Conservation (phyloP, 345 rosid species). For the Zanthoxylum bungeanum region DNA sequence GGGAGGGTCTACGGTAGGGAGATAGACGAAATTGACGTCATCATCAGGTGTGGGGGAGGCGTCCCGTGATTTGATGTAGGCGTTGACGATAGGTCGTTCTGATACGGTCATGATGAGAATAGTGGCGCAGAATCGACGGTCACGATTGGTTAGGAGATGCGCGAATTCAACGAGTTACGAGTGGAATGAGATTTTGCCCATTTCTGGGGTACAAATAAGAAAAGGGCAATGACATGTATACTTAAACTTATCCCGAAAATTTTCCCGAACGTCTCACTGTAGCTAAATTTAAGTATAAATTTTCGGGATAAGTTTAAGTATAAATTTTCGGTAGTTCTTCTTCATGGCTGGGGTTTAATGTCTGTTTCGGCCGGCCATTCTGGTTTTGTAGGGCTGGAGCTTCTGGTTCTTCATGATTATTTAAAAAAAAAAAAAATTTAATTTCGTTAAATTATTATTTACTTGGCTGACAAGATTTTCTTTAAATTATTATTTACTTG, state of each 20-base stretch:
- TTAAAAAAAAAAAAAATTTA: too few species aligned
- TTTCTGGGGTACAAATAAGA: slow-evolving; percentile 25
- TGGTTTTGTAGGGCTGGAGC: neutral
- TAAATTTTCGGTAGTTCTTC: too few species aligned
- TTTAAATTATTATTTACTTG: neutral
- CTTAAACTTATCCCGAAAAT: too few species aligned
- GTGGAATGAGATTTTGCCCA: slow-evolving; percentile 30
- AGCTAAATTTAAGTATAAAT: too few species aligned
- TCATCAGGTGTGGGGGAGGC: neutral
- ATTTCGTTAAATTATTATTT: neutral
- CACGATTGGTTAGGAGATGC: slow-evolving; percentile 15
- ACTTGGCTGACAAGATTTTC: neutral
- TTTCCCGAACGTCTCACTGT: neutral
- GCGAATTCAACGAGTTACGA: slow-evolving; percentile 27
- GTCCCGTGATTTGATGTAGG: slow-evolving; percentile 18
- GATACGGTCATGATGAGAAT: slow-evolving; percentile 18
- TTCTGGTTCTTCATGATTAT: neutral
- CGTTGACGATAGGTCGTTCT: slow-evolving; percentile 16
- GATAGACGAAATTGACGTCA: slow-evolving; percentile 25
- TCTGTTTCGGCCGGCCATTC: too few species aligned
- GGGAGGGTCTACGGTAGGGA: slow-evolving; percentile 25
- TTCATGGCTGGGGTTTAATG: too few species aligned
- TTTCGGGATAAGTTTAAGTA: too few species aligned
- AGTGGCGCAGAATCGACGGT: slow-evolving; percentile 23
- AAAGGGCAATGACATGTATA: too few species aligned